Percentiles rank a stretch among this genome's conserved stretches.
Evolutionary conservation across 2,329 filamentous ascomycete species (phyloP).

Genomic region (Metarhizium humberi): DNA sequence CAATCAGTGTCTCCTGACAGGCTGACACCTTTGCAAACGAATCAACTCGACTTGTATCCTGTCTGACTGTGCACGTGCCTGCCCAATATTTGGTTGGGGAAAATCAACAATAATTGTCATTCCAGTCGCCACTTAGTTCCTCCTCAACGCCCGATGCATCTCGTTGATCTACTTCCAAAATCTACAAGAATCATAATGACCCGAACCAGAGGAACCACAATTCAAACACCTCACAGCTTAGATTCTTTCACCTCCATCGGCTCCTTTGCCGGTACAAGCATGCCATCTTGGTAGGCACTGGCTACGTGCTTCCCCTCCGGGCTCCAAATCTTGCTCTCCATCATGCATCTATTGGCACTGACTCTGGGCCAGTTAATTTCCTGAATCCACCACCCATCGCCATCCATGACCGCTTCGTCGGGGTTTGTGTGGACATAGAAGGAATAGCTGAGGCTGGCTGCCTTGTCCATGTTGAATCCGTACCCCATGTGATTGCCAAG

Average conservation of each 20-base stretch:
- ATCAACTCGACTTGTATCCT: no score
- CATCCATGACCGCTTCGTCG: slow-evolving; percentile 37
- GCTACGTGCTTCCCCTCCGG: slow-evolving; percentile 42
- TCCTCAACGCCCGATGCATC: not conserved
- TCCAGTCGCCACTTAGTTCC: not conserved
- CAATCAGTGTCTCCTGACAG: not conserved
- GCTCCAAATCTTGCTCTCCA: slow-evolving; percentile 45
- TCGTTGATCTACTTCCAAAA: not conserved
- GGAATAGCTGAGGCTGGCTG: slow-evolving; percentile 39
- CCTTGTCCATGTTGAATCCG: slow-evolving; percentile 29
- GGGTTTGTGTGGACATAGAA: slow-evolving; percentile 44
- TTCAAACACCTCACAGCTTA: slow-evolving; percentile 14
- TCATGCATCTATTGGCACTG: slow-evolving; percentile 34
- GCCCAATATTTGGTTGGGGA: not conserved
- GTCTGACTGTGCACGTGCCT: no score
- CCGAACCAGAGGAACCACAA: not conserved
- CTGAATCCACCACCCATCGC: slow-evolving; percentile 43
- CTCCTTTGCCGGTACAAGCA: slow-evolving; percentile 22
- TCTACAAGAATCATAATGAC: not conserved
- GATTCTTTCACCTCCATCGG: slow-evolving; percentile 9
- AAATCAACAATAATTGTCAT: not conserved
- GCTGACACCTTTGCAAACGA: not conserved
- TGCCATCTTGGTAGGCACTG: slow-evolving; percentile 45
- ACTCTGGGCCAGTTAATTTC: slow-evolving; percentile 40
- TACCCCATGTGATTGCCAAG: slow-evolving; percentile 38